phyloP scores from a whole-genome alignment of 345 rosid species.

The Punica granatum region DNA sequence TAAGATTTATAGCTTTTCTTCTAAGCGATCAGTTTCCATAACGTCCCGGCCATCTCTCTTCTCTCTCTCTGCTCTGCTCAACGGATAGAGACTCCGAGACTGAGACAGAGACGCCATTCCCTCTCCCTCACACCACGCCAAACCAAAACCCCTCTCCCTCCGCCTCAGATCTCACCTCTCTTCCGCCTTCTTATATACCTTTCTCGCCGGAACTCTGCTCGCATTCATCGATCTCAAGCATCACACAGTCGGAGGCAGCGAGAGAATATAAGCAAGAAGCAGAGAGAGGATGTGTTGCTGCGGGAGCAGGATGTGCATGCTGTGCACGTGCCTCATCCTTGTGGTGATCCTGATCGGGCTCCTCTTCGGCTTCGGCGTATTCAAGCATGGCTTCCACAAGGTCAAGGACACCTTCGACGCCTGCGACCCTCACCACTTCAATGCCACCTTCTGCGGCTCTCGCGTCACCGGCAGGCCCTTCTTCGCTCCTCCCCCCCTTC shows the following conservation, averaged over 20 bases:
- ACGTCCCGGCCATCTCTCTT: too few relatives aligned
- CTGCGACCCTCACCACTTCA: slow-evolving; percentile 24
- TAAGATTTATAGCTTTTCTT: background rate
- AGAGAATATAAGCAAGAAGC: background rate
- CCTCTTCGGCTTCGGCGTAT: slow-evolving; percentile 79
- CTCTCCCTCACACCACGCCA: background rate
- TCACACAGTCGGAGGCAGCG: too few relatives aligned
- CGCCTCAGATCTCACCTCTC: slow-evolving; percentile 4
- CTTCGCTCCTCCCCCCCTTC: slow-evolving; percentile 38
- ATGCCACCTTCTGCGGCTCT: background rate
- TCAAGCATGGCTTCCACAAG: slow-evolving; percentile 74
- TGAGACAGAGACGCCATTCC: background rate
- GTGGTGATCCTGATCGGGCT: slow-evolving; percentile 63
- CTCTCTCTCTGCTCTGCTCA: background rate
- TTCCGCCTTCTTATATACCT: background rate
- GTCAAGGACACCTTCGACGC: slow-evolving; percentile 45
- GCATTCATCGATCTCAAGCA: background rate
- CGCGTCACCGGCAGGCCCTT: slow-evolving; percentile 36
- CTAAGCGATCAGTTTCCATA: background rate
- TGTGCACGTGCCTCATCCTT: slow-evolving; percentile 58
- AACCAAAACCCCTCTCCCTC: slow-evolving; percentile 2
- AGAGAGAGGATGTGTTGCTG: slow-evolving; percentile 49
- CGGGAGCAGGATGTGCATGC: slow-evolving; percentile 59
- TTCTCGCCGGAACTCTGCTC: background rate
- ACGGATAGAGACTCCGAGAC: too few relatives aligned